These are phyloP conservation scores for Symbiodinium pilosum DNA, from an alignment of 73 alveolate genomes.

Conservation along the genomic window DNA sequence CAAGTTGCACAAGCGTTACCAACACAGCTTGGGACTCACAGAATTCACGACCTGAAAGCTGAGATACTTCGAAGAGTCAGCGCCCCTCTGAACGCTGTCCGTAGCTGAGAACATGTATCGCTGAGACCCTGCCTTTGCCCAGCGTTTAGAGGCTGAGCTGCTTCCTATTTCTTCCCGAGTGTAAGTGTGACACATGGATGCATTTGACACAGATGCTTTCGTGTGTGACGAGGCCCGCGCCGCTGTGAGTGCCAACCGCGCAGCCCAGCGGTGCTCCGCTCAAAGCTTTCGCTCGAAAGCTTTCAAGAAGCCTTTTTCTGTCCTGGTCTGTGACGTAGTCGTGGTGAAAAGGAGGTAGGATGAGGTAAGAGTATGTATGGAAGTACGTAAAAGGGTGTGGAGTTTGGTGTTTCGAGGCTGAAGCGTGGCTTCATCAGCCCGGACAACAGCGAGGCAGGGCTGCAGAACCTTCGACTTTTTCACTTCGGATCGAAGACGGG, in stretches of 20 bases:
- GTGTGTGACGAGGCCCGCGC: neutral
- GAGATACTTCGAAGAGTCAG: neutral
- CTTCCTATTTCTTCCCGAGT: neutral
- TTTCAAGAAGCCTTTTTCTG: neutral
- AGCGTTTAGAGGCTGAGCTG: neutral
- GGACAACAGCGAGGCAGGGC: neutral
- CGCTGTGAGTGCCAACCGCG: neutral
- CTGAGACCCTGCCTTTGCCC: neutral
- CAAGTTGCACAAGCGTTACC: no score
- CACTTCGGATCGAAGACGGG: no score
- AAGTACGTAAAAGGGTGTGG: no score
- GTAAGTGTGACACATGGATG: neutral
- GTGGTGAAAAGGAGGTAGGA: no score
- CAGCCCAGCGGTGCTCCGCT: neutral
- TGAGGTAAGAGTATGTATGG: no score
- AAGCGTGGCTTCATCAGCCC: conserved; percentile 1
- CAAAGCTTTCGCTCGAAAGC: no score
- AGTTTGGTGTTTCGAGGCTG: no score
- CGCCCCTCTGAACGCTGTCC: neutral
- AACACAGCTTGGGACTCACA: no score
- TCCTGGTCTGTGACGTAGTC: neutral
- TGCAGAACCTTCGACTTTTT: no score
- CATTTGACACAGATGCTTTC: neutral
- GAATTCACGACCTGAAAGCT: no score
- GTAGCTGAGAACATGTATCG: neutral